These are phyloP conservation scores for Porphyrellus cyaneotinctus DNA, from an alignment of 768 basidiomycete species.

Conservation along the genomic window DNA sequence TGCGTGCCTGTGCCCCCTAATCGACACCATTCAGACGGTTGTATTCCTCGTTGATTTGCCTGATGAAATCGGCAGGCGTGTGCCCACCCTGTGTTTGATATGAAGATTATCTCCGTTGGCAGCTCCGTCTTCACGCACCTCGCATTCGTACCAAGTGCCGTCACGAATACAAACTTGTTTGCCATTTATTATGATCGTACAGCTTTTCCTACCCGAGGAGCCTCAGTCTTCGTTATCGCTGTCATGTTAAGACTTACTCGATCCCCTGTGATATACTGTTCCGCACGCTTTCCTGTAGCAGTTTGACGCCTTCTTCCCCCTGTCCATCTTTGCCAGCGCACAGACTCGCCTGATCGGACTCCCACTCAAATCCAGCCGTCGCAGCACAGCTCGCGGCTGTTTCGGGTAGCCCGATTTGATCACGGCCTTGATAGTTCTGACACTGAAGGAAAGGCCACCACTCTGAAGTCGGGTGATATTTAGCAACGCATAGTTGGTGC, in stretches of 20 bases:
- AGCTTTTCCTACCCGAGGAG: constrained; percentile 60
- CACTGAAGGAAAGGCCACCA: constrained; percentile 89
- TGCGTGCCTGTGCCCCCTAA: constrained; percentile 16
- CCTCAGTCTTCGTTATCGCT: constrained; percentile 7
- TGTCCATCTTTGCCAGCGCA: constrained; percentile 63
- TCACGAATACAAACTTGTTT: constrained; percentile 72
- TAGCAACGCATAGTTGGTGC: constrained; percentile 78
- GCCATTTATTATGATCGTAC: constrained; percentile 76
- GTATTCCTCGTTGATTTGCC: constrained; percentile 74
- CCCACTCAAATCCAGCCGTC: constrained; percentile 66
- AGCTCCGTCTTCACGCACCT: constrained; percentile 44
- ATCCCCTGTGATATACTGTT: constrained; percentile 47
- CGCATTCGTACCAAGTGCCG: constrained; percentile 73
- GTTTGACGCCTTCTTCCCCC: constrained; percentile 55
- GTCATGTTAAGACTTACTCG: constrained; percentile 39
- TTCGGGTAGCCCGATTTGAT: constrained; percentile 60
- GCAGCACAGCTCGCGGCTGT: constrained; percentile 65
- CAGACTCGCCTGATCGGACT: constrained; percentile 45
- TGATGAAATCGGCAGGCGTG: constrained; percentile 65
- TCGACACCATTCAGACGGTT: constrained; percentile 49
- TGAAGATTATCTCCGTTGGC: constrained; percentile 25
- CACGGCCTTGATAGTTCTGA: constrained; percentile 62
- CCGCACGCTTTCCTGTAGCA: constrained; percentile 59
- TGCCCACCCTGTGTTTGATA: constrained; percentile 61
- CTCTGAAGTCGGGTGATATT: constrained; percentile 46